These are phyloP conservation scores for Begonia masoniana DNA, from an alignment of 306 rosid genomes.

Conservation along the genomic window DNA sequence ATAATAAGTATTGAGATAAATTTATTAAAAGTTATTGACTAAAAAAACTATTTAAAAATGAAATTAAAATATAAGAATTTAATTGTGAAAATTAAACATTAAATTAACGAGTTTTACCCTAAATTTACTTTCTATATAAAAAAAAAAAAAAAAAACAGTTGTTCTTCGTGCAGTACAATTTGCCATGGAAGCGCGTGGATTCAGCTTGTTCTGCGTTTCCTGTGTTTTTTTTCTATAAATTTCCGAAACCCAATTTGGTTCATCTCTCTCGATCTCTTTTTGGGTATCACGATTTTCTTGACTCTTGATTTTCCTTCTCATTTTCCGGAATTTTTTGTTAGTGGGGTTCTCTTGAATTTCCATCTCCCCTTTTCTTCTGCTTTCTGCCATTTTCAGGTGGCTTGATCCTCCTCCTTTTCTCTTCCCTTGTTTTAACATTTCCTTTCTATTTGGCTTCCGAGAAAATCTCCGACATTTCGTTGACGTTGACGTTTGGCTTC, in stretches of 20 bases:
- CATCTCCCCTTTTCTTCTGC: neutral
- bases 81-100: no score
- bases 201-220: no score
- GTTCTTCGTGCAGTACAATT: no score
- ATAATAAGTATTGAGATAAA: no score
- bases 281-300: constrained; percentile 3
- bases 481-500: neutral
- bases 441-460: constrained; percentile 21
- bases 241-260: neutral
- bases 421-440: neutral
- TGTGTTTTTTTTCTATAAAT: neutral
- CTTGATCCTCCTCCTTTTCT: neutral
- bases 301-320: constrained; percentile 1
- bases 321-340: constrained; percentile 4
- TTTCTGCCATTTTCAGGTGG: neutral
- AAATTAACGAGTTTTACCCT: no score
- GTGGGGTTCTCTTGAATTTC: neutral
- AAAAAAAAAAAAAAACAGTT: no score
- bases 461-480: constrained; percentile 6
- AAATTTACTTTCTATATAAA: no score
- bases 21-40: no score
- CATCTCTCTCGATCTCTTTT: constrained; percentile 2
- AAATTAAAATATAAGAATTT: no score
- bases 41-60: no score
- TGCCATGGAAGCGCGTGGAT: no score